These are phyloP conservation scores for Gamarada debralockiae DNA, from an alignment of 495 filamentous ascomycete species.

Conservation along the genomic window DNA sequence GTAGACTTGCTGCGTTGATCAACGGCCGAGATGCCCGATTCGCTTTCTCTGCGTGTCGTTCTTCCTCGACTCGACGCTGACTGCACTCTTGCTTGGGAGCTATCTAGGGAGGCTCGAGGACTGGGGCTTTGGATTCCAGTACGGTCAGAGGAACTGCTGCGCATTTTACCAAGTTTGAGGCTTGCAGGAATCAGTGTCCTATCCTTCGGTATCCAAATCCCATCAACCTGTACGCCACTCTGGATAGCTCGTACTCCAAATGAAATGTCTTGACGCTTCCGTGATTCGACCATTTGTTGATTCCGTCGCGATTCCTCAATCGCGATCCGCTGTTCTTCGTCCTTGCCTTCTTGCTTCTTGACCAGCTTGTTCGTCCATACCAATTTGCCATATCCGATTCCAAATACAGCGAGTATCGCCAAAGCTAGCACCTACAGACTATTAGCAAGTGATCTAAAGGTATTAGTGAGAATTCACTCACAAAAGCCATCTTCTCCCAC, in stretches of 20 bases:
- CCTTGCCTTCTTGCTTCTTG: constrained; percentile 59
- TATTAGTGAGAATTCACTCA: constrained; percentile 43
- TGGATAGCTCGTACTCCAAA: constrained; percentile 90
- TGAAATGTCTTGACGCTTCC: constrained; percentile 53
- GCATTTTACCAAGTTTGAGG: constrained; percentile 17
- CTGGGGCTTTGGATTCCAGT: background rate
- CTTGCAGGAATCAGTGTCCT: constrained; percentile 44
- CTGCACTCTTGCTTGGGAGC: background rate
- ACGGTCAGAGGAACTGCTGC: constrained; percentile 11
- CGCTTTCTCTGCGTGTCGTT: background rate
- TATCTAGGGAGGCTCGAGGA: background rate
- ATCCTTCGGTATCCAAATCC: constrained; percentile 77
- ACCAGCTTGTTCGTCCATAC: constrained; percentile 61
- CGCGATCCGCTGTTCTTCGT: constrained; percentile 55
- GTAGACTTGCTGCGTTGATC: background rate
- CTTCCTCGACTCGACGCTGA: background rate
- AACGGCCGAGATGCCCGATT: background rate
- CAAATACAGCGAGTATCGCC: constrained; percentile 48
- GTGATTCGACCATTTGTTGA: constrained; percentile 38
- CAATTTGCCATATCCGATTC: constrained; percentile 49
- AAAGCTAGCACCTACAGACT: constrained; percentile 37
- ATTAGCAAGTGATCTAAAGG: constrained; percentile 4
- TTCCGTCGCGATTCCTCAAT: constrained; percentile 50
- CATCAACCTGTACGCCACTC: constrained; percentile 78
- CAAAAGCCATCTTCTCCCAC: constrained; percentile 91